Base-by-base conservation (phyloP, 176 grass and related monocot genomes). In the Otatea glauca region DNA sequence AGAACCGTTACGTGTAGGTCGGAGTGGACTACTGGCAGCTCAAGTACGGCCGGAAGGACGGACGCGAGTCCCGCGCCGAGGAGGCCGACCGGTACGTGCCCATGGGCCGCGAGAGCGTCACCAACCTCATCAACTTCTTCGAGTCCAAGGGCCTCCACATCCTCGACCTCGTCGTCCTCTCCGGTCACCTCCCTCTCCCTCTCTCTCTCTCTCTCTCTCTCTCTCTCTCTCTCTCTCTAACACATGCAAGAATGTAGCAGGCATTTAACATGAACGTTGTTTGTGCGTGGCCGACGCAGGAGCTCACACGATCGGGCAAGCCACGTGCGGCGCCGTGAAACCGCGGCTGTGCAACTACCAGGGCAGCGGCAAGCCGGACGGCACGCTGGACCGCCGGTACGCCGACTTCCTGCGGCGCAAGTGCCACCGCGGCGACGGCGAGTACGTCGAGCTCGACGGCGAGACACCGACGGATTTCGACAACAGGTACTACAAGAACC, bases 221-320 rank as follows among this genome's bases (percentile, higher is more conserved):
- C 6, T 23, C 20, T 7, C 51, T 20, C 17, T 54, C 5, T 37
- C 35, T 37, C 35, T 37, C 16, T 6, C 47, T 10, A 15, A 14
- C 23, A 25, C 1, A 5, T 4, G 7, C 56, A n/a, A 23, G 58
- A 61, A 61, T 29, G 62, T 27, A 65, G 27, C 4, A 34, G 27
- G 27, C 62, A 15, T 16, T 7, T 32, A 4, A 64, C 65, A 68
- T 39, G 25, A 2, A 38, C 15, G 56, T 21, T 56, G 54, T n/a
- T 56, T n/a, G 7, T 11, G 3, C 56, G 56, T 60, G 56, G 24
- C 1, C 10, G 59, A 13, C 24, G 59, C 49, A 92, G 77, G 93
- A 42, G 93, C 96, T 12, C 96, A 94, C 89, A 91, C 96, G 4
- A 88, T 99, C 73, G 96, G 96, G 23, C 81, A 78, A 51, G 82